Evolutionary conservation across 2,329 filamentous ascomycete species (phyloP), one percentile per base, ranked within the genome.

Genomic region (Huntiella bhutanensis): DNA sequence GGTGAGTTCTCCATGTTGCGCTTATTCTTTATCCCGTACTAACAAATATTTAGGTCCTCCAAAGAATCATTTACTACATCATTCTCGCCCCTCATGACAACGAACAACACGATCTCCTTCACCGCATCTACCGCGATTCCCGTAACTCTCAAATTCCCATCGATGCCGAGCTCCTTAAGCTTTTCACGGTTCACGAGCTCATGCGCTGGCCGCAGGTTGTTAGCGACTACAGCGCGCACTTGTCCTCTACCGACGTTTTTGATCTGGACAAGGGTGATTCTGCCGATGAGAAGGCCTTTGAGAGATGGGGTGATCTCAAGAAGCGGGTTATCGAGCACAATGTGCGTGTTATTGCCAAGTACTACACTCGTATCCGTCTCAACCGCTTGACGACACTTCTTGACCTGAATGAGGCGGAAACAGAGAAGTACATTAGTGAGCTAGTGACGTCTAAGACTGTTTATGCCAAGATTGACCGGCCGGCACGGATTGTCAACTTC

Each of bases 261-360:
- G 80, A 83, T 55, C 71, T 72, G 19, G 68, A 71, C 43, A 61
- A 72, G 53, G 68, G 73, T 52, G 68, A 77, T 54, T 77, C 80
- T 4, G 67, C 70, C 33, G 86, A 95, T 55, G 71, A 80, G 51
- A 88, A 94, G 64, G 81, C 86, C 22, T 68, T 82, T 62, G 75
- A 80, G 62, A 75, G 91, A 60, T 98, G 88, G 86, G 74, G 91
- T 59, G 91, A 95, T 59, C 69, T 98, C 53, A 83, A 91, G 57
- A 96, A 96, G 73, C 86, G 91, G 45, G 91, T 98, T 51, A 98
- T 98, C 56, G 91, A 98, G 68, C 91, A 98, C 68, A 98, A 98
- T 54, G 88, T 98, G 45, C 84, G 91, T 45, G 91, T 98, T 2
- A 77, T 98, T 34, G 91, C 91, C 56, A 94, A 94, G 65, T 98